phyloP scores from a whole-genome alignment of 352 stramenopile species.

The Phytophthora kernoviae region DNA sequence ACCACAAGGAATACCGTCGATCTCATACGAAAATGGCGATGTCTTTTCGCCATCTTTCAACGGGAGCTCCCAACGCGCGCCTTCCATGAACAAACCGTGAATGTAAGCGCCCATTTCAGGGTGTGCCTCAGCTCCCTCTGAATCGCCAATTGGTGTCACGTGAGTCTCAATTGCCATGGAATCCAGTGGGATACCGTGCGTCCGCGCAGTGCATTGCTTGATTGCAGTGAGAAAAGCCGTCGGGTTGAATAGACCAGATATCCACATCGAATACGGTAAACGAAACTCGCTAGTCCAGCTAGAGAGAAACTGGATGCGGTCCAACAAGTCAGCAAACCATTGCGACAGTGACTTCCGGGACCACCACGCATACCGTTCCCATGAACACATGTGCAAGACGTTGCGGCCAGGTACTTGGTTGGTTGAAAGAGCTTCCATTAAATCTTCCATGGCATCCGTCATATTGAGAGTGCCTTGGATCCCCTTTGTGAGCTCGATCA shows the following conservation, averaged over 20 bases:
- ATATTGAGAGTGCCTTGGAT: conserved; percentile 87
- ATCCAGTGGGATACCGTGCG: conserved; percentile 88
- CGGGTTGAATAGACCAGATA: conserved; percentile 83
- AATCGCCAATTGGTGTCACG: conserved; percentile 73
- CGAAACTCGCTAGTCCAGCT: conserved; percentile 75
- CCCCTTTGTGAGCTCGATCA: conserved; percentile 78
- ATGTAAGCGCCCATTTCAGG: conserved; percentile 91
- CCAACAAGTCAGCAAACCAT: conserved; percentile 86
- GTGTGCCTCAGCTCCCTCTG: conserved; percentile 70
- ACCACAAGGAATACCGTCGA: conserved; percentile 87
- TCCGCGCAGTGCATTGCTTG: conserved; percentile 87
- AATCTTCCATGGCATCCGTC: conserved; percentile 91
- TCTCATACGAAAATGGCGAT: conserved; percentile 80
- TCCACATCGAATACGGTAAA: conserved; percentile 82
- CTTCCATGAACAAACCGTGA: conserved; percentile 95
- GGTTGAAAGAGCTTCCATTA: conserved; percentile 63
- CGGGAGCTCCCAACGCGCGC: conserved; percentile 87
- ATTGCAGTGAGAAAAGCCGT: conserved; percentile 87
- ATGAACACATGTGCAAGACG: conserved; percentile 72
- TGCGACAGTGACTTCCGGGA: conserved; percentile 77
- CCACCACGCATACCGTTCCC: conserved; percentile 83
- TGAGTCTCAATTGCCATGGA: conserved; percentile 96
- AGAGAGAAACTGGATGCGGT: conserved; percentile 66
- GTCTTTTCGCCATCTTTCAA: conserved; percentile 80
- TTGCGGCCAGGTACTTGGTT: conserved; percentile 85